These are phyloP conservation scores for Rhizomucor miehei DNA, from an alignment of 371 early-diverging fungal species.

Conservation along the genomic window DNA sequence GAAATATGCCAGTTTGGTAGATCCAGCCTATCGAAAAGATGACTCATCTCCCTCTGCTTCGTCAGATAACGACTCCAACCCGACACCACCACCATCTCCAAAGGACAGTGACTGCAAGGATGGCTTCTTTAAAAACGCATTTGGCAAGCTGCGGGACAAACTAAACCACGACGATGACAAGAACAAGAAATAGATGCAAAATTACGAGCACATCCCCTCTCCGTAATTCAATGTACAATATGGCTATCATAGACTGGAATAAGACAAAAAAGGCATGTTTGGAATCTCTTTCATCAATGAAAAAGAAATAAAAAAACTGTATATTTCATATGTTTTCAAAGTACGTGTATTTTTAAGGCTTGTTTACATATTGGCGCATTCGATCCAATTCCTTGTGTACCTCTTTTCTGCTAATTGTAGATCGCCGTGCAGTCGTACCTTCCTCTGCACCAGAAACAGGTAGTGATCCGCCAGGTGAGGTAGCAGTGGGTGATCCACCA, in stretches of 20 bases:
- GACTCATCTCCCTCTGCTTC: conserved; percentile 8
- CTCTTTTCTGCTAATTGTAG: conserved; percentile 45
- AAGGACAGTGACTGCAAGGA: conserved; percentile 3
- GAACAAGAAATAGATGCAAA: conserved; percentile 10
- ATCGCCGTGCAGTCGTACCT: conserved; percentile 18
- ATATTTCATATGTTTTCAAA: neutral
- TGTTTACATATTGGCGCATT: conserved; percentile 38
- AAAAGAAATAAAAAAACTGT: neutral
- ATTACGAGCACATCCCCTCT: neutral
- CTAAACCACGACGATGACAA: conserved; percentile 20
- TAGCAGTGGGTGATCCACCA: conserved; percentile 27
- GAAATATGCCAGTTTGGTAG: conserved; percentile 34
- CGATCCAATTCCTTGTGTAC: conserved; percentile 43
- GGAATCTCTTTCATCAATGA: neutral
- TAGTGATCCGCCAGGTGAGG: conserved; percentile 15
- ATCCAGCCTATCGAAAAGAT: conserved; percentile 24
- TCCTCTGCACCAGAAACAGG: conserved; percentile 18
- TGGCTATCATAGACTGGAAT: neutral
- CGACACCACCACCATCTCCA: conserved; percentile 16
- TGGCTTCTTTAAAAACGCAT: conserved; percentile 29
- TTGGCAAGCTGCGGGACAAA: conserved; percentile 29
- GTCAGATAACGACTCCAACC: conserved; percentile 3
- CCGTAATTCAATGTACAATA: neutral
- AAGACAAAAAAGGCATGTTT: neutral
- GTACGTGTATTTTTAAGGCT: conserved; percentile 10